These are phyloP conservation scores for Coniferiporia sulphurascens DNA, from an alignment of 1,284 basidiomycete species.

Conservation along the genomic window DNA sequence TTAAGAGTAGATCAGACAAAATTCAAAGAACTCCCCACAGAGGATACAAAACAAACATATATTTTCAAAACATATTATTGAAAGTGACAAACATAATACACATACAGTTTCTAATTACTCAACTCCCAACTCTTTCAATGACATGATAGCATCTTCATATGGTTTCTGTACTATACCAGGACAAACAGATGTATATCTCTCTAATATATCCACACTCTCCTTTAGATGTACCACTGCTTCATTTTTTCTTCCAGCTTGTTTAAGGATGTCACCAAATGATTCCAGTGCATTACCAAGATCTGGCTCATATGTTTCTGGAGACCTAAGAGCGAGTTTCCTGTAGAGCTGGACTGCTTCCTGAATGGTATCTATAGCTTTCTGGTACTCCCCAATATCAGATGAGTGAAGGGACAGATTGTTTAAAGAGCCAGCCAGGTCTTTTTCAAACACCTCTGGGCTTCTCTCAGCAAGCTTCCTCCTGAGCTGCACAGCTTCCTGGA, in stretches of 20 bases:
- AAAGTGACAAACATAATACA: too few species aligned
- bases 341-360: too few species aligned
- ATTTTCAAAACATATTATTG: too few species aligned
- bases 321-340: neutral
- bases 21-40: too few species aligned
- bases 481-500: neutral
- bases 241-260: neutral
- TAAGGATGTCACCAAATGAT: neutral
- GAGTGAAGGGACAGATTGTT: neutral
- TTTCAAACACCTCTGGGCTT: neutral
- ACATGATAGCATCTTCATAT: neutral
- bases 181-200: neutral
- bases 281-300: neutral
- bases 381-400: too few species aligned
- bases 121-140: conserved; percentile 20
- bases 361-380: too few species aligned
- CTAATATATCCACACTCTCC: neutral
- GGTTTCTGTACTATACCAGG: neutral
- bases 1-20: too few species aligned
- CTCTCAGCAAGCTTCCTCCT: neutral
- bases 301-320: neutral
- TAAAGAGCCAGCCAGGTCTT: neutral
- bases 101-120: neutral
- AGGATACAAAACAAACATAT: too few species aligned
- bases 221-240: neutral